Evolutionary conservation across 768 basidiomycete species (phyloP).

Genomic region (Pulveroboletus sp.): DNA sequence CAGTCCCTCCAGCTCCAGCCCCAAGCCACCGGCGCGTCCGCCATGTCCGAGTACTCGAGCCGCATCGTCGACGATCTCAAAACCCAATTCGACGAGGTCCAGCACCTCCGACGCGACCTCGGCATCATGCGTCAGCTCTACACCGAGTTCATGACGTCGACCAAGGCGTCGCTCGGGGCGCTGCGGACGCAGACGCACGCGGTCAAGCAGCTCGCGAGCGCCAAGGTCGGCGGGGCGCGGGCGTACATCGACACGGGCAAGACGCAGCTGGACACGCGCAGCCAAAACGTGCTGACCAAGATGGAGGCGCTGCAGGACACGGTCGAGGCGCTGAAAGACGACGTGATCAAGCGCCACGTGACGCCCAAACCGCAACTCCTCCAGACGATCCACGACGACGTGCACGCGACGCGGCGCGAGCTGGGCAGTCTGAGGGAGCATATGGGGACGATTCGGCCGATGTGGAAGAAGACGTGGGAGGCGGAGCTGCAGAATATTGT

Average conservation of each 20-base stretch:
- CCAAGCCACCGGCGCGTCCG: slow-evolving; percentile 74
- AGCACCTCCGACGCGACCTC: slow-evolving; percentile 89
- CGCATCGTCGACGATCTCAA: slow-evolving; percentile 81
- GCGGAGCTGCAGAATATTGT: slow-evolving; percentile 95
- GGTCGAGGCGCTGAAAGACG: slow-evolving; percentile 85
- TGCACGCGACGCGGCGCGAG: slow-evolving; percentile 62
- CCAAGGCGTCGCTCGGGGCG: slow-evolving; percentile 78
- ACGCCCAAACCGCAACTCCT: slow-evolving; percentile 76
- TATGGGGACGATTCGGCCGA: slow-evolving; percentile 86
- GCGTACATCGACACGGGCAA: slow-evolving; percentile 91
- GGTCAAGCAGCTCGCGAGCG: slow-evolving; percentile 82
- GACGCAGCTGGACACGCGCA: slow-evolving; percentile 83
- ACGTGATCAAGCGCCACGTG: slow-evolving; percentile 85
- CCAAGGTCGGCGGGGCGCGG: slow-evolving; percentile 81
- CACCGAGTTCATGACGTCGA: slow-evolving; percentile 88
- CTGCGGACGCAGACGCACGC: slow-evolving; percentile 83
- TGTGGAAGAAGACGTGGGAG: slow-evolving; percentile 99
- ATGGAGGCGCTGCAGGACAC: slow-evolving; percentile 92
- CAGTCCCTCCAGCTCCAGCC: slow-evolving; percentile 56
- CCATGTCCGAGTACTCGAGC: slow-evolving; percentile 66
- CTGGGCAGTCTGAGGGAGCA: slow-evolving; percentile 78
- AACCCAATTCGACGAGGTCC: slow-evolving; percentile 93
- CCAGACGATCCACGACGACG: slow-evolving; percentile 68
- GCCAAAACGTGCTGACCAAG: slow-evolving; percentile 86
- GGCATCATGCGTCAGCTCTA: slow-evolving; percentile 94